Conservation (phyloP, 768 basidiomycete genomes). For the Clavaria fumosa region DNA sequence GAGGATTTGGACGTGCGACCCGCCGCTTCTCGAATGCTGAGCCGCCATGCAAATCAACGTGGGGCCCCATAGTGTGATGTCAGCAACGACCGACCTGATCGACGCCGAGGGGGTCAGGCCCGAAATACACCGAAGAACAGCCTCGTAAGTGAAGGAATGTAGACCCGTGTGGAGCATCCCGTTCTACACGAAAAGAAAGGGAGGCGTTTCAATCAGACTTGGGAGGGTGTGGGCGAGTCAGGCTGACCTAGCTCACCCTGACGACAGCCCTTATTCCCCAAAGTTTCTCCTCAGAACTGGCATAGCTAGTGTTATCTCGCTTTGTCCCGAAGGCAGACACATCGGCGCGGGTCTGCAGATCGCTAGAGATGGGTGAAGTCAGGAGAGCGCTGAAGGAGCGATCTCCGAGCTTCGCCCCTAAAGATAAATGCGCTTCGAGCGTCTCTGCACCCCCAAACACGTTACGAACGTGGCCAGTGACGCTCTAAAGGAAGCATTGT, state of each 20-base stretch:
- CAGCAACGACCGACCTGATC: constrained; percentile 39
- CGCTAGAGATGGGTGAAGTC: constrained; percentile 41
- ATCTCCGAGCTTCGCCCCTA: constrained; percentile 80
- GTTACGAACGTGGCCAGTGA: constrained; percentile 72
- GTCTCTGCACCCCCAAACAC: constrained; percentile 86
- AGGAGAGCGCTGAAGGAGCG: constrained; percentile 65
- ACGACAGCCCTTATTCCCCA: constrained; percentile 52
- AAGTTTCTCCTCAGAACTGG: constrained; percentile 50
- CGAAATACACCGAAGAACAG: constrained; percentile 59
- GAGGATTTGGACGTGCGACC: constrained; percentile 73
- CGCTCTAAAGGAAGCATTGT: constrained; percentile 30
- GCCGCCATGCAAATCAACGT: neutral
- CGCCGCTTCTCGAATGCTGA: constrained; percentile 72
- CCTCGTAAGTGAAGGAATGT: constrained; percentile 81
- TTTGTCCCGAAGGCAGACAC: constrained; percentile 59
- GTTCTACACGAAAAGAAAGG: too few species aligned
- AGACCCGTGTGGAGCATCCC: constrained; percentile 31
- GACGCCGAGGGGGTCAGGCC: constrained; percentile 63
- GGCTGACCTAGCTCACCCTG: constrained; percentile 56
- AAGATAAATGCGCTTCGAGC: constrained; percentile 65
- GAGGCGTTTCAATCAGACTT: too few species aligned
- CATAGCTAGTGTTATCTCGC: constrained; percentile 65
- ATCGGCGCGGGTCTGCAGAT: constrained; percentile 55
- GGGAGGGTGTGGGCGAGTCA: too few species aligned
- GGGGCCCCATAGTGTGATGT: constrained; percentile 1